Evolutionary conservation across 2,329 filamentous ascomycete genomes (phyloP).

Genomic region (Trichoderma atrobrunneum): DNA sequence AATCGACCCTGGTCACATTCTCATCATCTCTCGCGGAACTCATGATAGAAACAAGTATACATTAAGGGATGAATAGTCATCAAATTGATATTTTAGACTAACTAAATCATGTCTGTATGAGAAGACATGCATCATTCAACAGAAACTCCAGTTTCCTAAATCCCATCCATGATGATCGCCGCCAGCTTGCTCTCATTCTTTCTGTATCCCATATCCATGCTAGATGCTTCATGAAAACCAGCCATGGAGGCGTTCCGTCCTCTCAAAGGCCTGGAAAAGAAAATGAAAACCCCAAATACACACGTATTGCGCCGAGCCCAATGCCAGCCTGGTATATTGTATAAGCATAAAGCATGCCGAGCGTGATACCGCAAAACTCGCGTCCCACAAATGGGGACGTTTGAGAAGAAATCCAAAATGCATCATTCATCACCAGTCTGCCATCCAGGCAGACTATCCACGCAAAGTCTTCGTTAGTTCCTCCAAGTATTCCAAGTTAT

Average conservation of each 20-base stretch:
- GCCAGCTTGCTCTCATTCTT: not conserved
- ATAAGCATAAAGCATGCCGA: constrained; percentile 18
- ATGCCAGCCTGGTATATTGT: constrained; percentile 24
- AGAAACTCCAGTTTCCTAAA: not conserved
- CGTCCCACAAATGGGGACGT: not conserved
- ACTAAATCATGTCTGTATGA: not conserved
- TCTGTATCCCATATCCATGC: constrained; percentile 10
- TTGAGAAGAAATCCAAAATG: not conserved
- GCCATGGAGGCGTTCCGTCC: constrained; percentile 7
- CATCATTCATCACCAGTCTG: constrained; percentile 14
- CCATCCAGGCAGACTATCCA: constrained; percentile 15
- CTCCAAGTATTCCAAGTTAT: constrained; percentile 19
- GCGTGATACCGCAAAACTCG: constrained; percentile 6
- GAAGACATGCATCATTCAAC: not conserved
- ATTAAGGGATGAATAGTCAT: not conserved
- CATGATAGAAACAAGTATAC: not conserved
- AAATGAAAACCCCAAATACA: constrained; percentile 3
- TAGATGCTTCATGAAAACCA: constrained; percentile 9
- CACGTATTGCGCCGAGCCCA: constrained; percentile 18
- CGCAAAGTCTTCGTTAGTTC: not conserved
- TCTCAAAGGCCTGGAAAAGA: not conserved
- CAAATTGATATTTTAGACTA: constrained; percentile 1
- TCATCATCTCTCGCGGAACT: not conserved
- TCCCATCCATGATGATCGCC: not conserved
- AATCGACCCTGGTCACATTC: not conserved